Evolutionary conservation across 257 asterid species (phyloP).

Genomic region (Gentiana straminea): DNA sequence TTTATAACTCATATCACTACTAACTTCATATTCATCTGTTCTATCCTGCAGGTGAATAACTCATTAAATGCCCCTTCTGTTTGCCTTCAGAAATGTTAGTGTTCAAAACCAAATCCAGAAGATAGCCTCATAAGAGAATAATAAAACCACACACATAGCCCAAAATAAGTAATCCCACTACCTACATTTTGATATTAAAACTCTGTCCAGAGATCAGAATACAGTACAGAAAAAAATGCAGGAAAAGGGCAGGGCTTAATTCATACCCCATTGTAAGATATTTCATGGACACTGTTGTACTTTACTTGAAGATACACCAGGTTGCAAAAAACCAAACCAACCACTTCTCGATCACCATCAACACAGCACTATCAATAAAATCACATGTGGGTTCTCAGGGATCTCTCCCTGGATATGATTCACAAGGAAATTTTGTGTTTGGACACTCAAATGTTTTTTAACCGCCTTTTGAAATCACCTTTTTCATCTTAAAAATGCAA

Average conservation of each 20-base stretch:
- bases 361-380: too few relatives aligned
- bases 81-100: not conserved
- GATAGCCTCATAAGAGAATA: not conserved
- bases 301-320: too few relatives aligned
- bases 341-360: too few relatives aligned
- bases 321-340: too few relatives aligned
- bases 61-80: not conserved
- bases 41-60: slow-evolving; percentile 3
- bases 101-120: not conserved
- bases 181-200: not conserved
- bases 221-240: not conserved
- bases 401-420: too few relatives aligned
- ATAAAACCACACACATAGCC: not conserved
- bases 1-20: slow-evolving; percentile 24
- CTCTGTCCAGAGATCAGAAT: not conserved
- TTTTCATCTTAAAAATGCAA: too few relatives aligned
- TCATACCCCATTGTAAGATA: too few relatives aligned
- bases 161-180: not conserved
- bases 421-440: not conserved
- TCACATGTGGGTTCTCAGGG: too few relatives aligned
- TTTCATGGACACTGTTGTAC: too few relatives aligned
- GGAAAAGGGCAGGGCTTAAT: too few relatives aligned
- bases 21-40: slow-evolving; percentile 2
- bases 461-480: too few relatives aligned
- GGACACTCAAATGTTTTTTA: too few relatives aligned